Conservation (phyloP, 768 basidiomycete genomes). For the Mycena maculata region DNA sequence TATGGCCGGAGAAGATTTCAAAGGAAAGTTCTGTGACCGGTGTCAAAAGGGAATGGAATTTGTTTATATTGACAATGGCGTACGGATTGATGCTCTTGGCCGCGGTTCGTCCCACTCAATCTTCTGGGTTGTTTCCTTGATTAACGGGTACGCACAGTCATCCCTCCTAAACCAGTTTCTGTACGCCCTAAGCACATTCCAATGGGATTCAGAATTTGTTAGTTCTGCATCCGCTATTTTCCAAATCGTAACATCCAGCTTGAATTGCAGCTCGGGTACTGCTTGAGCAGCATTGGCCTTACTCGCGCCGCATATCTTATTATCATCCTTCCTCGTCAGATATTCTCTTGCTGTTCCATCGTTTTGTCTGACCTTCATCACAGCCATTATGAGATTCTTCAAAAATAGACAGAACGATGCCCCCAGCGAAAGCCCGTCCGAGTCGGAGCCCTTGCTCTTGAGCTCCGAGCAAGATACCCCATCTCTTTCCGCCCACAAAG, state of each 20-base stretch:
- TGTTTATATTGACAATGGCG: constrained; percentile 65
- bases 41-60: constrained; percentile 70
- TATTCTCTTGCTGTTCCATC: not conserved
- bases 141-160: constrained; percentile 53
- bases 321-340: constrained; percentile 70
- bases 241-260: not conserved
- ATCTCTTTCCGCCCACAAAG: constrained; percentile 22
- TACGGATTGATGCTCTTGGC: constrained; percentile 62
- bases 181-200: constrained; percentile 69
- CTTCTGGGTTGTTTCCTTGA: not conserved
- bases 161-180: constrained; percentile 70
- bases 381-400: constrained; percentile 60
- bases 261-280: constrained; percentile 72
- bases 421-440: constrained; percentile 31
- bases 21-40: constrained; percentile 41
- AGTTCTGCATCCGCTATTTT: not conserved
- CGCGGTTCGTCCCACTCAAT: constrained; percentile 49
- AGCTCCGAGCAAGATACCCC: constrained; percentile 7
- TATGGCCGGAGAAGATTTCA: constrained; percentile 58
- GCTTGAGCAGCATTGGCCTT: constrained; percentile 65
- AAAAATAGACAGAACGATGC: constrained; percentile 52
- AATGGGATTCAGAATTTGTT: constrained; percentile 78
- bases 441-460: constrained; percentile 36
- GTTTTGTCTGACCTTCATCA: not conserved
- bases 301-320: constrained; percentile 67